Conservation (phyloP, 1,139 yeast species). For the Sugiyamaella paludigena region DNA sequence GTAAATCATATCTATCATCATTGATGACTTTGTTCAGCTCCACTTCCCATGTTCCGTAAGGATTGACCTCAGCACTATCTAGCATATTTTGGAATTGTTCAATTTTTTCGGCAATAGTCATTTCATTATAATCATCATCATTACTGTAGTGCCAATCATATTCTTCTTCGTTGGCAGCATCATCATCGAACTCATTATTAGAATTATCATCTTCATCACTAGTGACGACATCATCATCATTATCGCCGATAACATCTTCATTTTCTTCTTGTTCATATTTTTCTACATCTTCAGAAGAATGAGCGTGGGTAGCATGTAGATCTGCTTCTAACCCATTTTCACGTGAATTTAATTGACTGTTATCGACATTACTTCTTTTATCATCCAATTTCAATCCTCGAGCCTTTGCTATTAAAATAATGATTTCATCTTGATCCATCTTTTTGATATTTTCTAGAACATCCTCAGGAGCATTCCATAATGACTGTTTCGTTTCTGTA, state of each 20-base stretch:
- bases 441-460: constrained; percentile 34
- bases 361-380: constrained; percentile 13
- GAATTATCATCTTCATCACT: constrained; percentile 16
- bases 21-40: constrained; percentile 43
- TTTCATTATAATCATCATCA: constrained; percentile 5
- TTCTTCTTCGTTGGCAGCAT: constrained; percentile 21
- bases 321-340: no score
- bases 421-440: constrained; percentile 39
- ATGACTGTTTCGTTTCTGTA: constrained; percentile 33
- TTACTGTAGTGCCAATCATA: constrained; percentile 10
- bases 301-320: no score
- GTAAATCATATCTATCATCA: constrained; percentile 42
- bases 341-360: no score
- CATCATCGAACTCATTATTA: constrained; percentile 21
- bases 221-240: constrained; percentile 17
- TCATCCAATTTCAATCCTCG: constrained; percentile 43
- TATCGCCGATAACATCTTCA: constrained; percentile 13
- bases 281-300: constrained; percentile 10
- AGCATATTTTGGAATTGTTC: constrained; percentile 35
- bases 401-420: constrained; percentile 45
- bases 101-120: constrained; percentile 16
- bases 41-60: constrained; percentile 48
- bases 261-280: constrained; percentile 18
- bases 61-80: constrained; percentile 36
- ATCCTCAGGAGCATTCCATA: constrained; percentile 42